A percentile compares a stretch with the other conserved stretches of the same genome.
These are phyloP conservation scores for Rhodotorula taiwanensis DNA, from an alignment of 768 basidiomycete genomes.

Conservation along the genomic window DNA sequence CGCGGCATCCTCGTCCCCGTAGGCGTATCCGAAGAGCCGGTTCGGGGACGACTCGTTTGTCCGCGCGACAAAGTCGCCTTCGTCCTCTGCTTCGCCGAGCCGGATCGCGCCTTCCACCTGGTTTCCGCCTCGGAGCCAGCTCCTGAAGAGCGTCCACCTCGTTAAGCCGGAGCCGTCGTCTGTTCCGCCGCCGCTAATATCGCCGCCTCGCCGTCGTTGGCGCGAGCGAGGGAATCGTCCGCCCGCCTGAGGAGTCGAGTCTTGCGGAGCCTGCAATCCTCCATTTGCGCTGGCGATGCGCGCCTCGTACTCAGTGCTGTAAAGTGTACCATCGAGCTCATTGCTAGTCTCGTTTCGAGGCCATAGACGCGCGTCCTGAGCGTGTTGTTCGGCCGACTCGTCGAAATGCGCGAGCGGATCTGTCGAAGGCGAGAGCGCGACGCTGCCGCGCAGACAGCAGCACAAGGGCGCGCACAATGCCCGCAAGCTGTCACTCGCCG, in stretches of 20 bases:
- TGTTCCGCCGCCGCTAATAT: slow-evolving; percentile 25
- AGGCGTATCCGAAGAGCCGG: too few relatives aligned
- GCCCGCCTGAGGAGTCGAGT: background rate
- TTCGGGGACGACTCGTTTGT: background rate
- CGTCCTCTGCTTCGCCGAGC: slow-evolving; percentile 21
- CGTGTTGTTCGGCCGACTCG: too few relatives aligned
- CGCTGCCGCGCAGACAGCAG: slow-evolving; percentile 13
- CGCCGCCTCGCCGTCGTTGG: slow-evolving; percentile 9
- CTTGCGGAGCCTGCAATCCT: too few relatives aligned
- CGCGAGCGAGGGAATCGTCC: background rate
- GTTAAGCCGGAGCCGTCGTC: slow-evolving; percentile 20
- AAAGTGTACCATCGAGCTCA: too few relatives aligned
- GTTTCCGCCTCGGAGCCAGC: slow-evolving; percentile 21
- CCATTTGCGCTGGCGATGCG: too few relatives aligned
- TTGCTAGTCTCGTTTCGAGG: too few relatives aligned
- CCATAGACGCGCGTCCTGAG: too few relatives aligned
- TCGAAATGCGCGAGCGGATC: slow-evolving; percentile 2
- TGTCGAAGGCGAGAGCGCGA: slow-evolving; percentile 12
- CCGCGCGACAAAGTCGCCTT: too few relatives aligned
- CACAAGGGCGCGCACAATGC: slow-evolving; percentile 14
- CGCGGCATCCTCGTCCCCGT: background rate
- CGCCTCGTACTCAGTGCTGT: too few relatives aligned
- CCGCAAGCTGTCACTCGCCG: slow-evolving; percentile 13
- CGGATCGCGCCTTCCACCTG: slow-evolving; percentile 16
- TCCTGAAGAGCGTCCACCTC: slow-evolving; percentile 24